Evolutionary conservation across 75 land plant genomes (phyloP), one percentile per base, ranked within the genome.

Genomic region (Cryptomeria japonica): DNA sequence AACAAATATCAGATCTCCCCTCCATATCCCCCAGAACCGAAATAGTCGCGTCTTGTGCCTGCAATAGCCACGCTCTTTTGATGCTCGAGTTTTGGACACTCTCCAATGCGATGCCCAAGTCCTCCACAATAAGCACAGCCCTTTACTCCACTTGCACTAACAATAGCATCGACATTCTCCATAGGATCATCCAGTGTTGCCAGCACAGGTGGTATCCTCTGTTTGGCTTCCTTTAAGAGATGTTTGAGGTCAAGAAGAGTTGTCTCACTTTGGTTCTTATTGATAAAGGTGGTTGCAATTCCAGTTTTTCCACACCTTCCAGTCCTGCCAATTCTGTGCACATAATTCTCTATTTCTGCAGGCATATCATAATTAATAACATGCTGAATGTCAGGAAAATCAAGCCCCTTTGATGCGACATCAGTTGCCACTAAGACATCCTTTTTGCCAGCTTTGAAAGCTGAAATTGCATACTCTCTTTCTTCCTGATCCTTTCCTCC

Each of bases 71-170:
- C 90, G 80, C 95, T 95, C 86, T 96, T 97, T 91, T 95, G 96
- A 84, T 96, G 99, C 87, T 97, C 99, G 42, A 96, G 90, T 89
- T 97, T 97, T 76, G 99, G 98, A 68, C 99, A 97, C 64, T 96
- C 96, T 13, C 92, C 87, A 41, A 96, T 96, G n/a, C 99, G 93
- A 87, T 97, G 99, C 47, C 98, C 98, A 84, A 97, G 93, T 83
- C 99, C 99, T 83, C 99, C 99, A 95, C 99, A 97, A 84, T 95
- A 95, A 19, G 95, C 96, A 93, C 99, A 97, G 19, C 99, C 99
- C 79, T 95, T 95, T 9, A 94, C 94, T 19, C 99, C 99, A 90
- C 96, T 96, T 18, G 96, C 99, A 86, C 92, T 88, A 34, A 94
- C 92, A 39, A 97, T 90, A 85, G 92, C 99, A 37, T 96, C 96